Base-by-base conservation (phyloP, 768 basidiomycete genomes). In the Termitomyces bulborhizus region DNA sequence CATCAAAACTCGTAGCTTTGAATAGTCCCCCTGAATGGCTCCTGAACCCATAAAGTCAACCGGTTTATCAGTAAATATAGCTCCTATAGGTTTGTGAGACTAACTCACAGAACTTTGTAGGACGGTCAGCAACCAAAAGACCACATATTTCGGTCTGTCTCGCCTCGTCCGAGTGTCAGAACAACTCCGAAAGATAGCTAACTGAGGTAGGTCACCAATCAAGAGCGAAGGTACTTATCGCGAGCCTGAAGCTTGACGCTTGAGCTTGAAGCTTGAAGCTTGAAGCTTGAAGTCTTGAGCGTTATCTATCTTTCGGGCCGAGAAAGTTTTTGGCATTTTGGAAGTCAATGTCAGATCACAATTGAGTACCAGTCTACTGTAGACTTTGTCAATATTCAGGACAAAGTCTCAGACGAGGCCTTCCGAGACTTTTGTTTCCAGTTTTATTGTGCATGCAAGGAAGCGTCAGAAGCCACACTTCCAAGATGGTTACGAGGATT, bases 401-500 rank as follows among this genome's bases (percentile, higher is more conserved):
- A 46, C 18, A 31, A 21, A 12, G 12, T 40, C 16, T 51, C 47
- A 60, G 51, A 59, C 51, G 21, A 61, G 45, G 49, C 55, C 21
- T 21, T 59, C 13, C 36, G 49, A 37, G 48, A 60, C 36, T 60
- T 58, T 57, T 54, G 40, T 54, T 59, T 59, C 39, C 46, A 53
- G 48, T 53, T 60, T 32, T 52, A 53, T 26, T 18, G 46, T n/a
- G 16, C 24, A 3, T 16, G 21, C 2, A 39, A 60, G 53, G 47
- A 42, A 50, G 49, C 9, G 54, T 51, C 46, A 47, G 46, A 39
- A 32, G 59, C 40, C 21, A 46, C 57, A 27, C 44, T 59, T 13
- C 56, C 63, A 39, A 29, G 51, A 21, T 41, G 44, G 16, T 58
- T 60, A 44, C 46, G 51, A 27, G 59, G 57, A 43, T 37, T 2